Evolutionary conservation across 441 rosid genomes (phyloP), one percentile per base, ranked within the genome.

Genomic region (Geranium incanum): DNA sequence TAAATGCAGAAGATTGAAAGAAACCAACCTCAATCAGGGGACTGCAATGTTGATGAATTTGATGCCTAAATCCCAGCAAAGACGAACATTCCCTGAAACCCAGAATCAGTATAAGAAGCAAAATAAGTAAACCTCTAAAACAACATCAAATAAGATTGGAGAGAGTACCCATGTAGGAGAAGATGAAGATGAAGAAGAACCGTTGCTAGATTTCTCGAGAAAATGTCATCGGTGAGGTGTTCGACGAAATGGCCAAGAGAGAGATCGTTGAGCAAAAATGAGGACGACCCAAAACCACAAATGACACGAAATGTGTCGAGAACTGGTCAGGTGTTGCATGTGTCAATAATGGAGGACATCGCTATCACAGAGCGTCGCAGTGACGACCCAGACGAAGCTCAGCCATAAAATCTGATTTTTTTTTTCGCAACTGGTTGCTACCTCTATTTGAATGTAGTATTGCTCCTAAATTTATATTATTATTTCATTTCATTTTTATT

Each of bases 21-120:
- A 73, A 73, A 71, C 57, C 68, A 68, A 92, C 99, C 98, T 91
- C 97, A 72, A 84, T 81, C 15, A 86, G 33, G 4, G 98, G 85
- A 84, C 89, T 93, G 86, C 88, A 87, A 70, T 86, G 98, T 12
- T 67, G 71, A 74, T 87, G 90, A 75, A 87, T 75, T 3, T 87
- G 90, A 77, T 74, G 92, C 69, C 80, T 75, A 79, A 80, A 69
- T 18, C 76, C 82, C 78, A 75, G 75, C 70, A 82, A 77, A 33
- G 78, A 66, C 81, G 74, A 78, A 73, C 81, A 75, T 73, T 86
- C 88, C 82, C 83, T 81, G 82, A 83, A 80, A 79, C 86, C 80
- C 77, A 74, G 81, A 77, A 85, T 89, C 99, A 91, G 52, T 9
- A 45, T 45, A 45, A 45, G 52, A 45, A 45, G n/a, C 52, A 45